Percentiles rank a stretch among this genome's conserved stretches.
phyloP scores from a whole-genome alignment of 345 rosid species.

The Euphorbia tirucalli region DNA sequence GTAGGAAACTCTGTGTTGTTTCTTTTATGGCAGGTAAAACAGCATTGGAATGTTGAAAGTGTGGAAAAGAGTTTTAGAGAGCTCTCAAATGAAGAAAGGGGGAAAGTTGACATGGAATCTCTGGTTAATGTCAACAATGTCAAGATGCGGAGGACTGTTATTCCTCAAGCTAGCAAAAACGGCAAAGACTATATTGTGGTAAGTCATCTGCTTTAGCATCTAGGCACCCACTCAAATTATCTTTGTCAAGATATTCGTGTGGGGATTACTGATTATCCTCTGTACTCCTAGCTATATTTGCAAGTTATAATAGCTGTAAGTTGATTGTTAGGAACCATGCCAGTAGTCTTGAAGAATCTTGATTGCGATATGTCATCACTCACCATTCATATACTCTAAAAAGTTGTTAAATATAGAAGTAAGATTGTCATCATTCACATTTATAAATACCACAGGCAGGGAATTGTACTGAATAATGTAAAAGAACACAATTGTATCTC shows the following conservation, averaged over 20 bases:
- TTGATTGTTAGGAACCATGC: neutral
- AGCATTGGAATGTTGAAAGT: neutral
- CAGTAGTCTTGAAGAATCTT: too few relatives aligned
- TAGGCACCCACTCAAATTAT: neutral
- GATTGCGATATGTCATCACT: too few relatives aligned
- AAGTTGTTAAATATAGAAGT: neutral
- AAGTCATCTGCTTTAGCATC: neutral
- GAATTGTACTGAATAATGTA: neutral
- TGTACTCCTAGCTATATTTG: too few relatives aligned
- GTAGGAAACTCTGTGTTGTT: neutral
- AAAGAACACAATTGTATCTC: neutral
- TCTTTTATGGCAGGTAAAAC: constrained; percentile 10
- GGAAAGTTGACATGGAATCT: constrained; percentile 27
- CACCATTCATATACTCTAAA: too few relatives aligned
- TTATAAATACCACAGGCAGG: neutral
- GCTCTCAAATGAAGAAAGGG: constrained; percentile 21
- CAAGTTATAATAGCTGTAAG: neutral
- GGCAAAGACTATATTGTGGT: constrained; percentile 32
- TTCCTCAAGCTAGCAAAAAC: constrained; percentile 9
- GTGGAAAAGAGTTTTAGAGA: constrained; percentile 21
- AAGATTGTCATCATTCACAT: neutral
- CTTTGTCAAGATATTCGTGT: neutral
- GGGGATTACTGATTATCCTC: neutral
- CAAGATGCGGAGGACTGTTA: constrained; percentile 9
- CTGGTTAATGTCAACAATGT: constrained; percentile 27